These are phyloP conservation scores for Coniophora puteana DNA, from an alignment of 1,284 basidiomycete species.

Conservation along the genomic window DNA sequence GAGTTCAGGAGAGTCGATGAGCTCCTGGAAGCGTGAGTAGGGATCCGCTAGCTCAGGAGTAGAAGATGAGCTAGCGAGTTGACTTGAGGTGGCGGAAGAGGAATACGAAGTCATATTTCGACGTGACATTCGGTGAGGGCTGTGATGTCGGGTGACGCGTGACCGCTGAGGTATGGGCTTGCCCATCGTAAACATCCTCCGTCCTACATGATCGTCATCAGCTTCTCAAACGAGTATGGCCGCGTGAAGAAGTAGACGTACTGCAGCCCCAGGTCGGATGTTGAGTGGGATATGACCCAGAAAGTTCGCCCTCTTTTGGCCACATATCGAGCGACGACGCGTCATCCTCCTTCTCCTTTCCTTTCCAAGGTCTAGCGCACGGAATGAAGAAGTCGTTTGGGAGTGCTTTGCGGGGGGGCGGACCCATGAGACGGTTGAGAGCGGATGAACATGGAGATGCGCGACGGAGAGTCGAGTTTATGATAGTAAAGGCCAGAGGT, in stretches of 20 bases:
- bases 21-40: no score
- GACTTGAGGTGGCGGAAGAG: constrained; percentile 23
- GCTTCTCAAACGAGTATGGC: no score
- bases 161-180: constrained; percentile 26
- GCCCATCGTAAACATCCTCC: constrained; percentile 29
- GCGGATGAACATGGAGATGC: constrained; percentile 11
- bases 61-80: constrained; percentile 16
- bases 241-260: no score
- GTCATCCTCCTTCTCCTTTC: constrained; percentile 46
- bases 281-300: constrained; percentile 32
- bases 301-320: constrained; percentile 42
- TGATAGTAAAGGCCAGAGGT: constrained; percentile 20
- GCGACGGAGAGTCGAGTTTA: constrained; percentile 16
- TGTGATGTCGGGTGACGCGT: constrained; percentile 13
- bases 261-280: constrained; percentile 43
- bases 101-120: constrained; percentile 22
- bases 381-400: constrained; percentile 53
- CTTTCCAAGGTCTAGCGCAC: constrained; percentile 41
- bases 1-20: constrained; percentile 1
- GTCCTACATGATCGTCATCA: no score
- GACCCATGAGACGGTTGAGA: constrained; percentile 22
- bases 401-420: constrained; percentile 25
- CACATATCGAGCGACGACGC: no score
- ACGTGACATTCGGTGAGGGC: constrained; percentile 22
- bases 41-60: no score